Base-by-base conservation (phyloP, 2,329 filamentous ascomycete species). In the Neophaeococcomyces aloes region DNA sequence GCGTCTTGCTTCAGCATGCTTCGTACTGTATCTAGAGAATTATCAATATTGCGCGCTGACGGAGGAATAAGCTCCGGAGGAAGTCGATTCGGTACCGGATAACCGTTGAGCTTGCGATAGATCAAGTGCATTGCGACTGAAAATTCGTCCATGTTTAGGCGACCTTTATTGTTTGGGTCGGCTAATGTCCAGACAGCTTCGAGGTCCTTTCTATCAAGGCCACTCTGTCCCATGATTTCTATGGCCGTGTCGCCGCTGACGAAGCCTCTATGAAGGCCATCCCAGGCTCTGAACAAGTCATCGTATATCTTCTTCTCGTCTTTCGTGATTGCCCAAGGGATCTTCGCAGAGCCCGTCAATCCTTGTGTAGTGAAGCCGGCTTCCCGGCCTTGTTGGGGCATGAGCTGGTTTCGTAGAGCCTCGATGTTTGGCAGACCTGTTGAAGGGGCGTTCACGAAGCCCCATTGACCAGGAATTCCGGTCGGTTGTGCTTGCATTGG, bases 51-150 rank as follows among this genome's bases (percentile, higher is more conserved):
- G 51, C 89, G 79, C 8, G 89, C 94, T 1, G 91, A 96, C 1
- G 91, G 91, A 17, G 91, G 91, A 5, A 96, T 81, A 48, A 98
- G 76, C 68, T 98, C 91, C 0, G 91, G 79, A 7, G 91, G 91
- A 8, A 98, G 73, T 34, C 82, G 81, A 57, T 80, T 84, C 13
- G 91, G 91, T 25, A 96, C 74, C 1, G 89, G 88, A 58, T 96
- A 96, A 29, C 89, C 89, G 57, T 98, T 96, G 42, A 98, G 74
- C 61, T 93, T 94, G 56, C 91, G 78, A 67, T 98, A 98, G 57
- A 98, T 98, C 65, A 98, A 69, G 73, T 98, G 91, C 91, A 98
- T 98, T 7, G 88, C 87, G 41, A 98, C 89, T 7, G 91, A 88
- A 59, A 98, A 98, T 59, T 98, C 91, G 60, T 98, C 91, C 57